Conservation (phyloP, 768 basidiomycete genomes). For the Tremella yokohamensis region DNA sequence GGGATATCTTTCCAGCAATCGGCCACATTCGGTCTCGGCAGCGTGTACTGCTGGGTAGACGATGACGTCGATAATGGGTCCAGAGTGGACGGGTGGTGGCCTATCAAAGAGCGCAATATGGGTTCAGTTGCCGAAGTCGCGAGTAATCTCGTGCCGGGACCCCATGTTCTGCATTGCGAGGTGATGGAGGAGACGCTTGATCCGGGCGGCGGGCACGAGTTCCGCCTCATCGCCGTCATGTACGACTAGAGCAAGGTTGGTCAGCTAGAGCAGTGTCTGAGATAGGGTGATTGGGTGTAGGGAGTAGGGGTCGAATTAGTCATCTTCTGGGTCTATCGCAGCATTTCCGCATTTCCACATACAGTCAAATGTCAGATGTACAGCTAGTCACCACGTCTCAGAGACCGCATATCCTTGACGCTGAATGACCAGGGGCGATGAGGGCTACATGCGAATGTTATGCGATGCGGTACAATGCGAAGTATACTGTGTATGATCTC, state of each 20-base stretch:
- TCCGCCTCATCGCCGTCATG: conserved; percentile 43
- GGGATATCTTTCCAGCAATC: conserved; percentile 34
- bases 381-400: no score
- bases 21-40: conserved; percentile 32
- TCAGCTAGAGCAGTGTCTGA: no score
- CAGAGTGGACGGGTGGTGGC: conserved; percentile 41
- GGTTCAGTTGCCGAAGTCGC: conserved; percentile 38
- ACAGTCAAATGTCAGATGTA: no score
- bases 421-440: no score
- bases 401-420: no score
- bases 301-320: no score
- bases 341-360: no score
- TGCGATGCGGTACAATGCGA: no score
- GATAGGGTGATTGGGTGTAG: no score
- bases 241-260: conserved; percentile 26
- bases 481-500: no score
- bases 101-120: conserved; percentile 41
- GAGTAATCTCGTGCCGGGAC: conserved; percentile 30
- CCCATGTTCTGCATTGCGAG: conserved; percentile 43
- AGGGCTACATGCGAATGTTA: no score
- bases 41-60: conserved; percentile 43
- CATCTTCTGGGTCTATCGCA: no score
- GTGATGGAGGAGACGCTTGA: conserved; percentile 41
- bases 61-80: conserved; percentile 20
- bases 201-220: conserved; percentile 44